Evolutionary conservation across 768 basidiomycete species (phyloP), one percentile per base, ranked within the genome.

Genomic region (Hydnomerulius pinastri): DNA sequence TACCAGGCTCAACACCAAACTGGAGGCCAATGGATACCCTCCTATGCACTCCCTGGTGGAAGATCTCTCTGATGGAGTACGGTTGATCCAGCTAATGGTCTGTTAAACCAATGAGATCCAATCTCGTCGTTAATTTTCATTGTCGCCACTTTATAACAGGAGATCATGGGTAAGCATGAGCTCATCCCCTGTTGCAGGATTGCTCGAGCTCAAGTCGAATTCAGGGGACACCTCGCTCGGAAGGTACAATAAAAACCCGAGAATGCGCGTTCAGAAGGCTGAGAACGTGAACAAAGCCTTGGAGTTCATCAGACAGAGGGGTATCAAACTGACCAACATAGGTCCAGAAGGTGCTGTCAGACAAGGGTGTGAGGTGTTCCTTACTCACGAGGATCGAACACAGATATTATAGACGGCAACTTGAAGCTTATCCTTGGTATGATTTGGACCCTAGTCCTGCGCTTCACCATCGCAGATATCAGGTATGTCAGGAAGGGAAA

Each of bases 371-470:
- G 1, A n/a, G 36, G 21, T 17, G 17, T 27, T n/a, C 24, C 32
- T 15, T 46, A 25, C 58, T 51, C 35, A 56, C 28, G 25, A 33
- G 33, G 4, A 43, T 45, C 35, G 46, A 46, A 30, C 43, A n/a
- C 52, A 95, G 96, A 98, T 68, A 97, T 98, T 65, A 94, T 99
- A 49, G 97, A 99, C 68, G 95, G 95, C n/a, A 97, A 96, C 68
- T 70, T 95, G 56, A 99, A 98, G 71, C 87, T 99, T 48, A 98
- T 96, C 44, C 81, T 98, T n/a, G 95, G 93, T 27, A 92, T 95
- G 95, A 98, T 99, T 57, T 98, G 97, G 97, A 96, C 92, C 0
- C 80, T 98, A 30, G 94, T 99, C 62, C 79, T 98, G 27, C 87
- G 96, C 11, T 98, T 98, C 69, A 97, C 95, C 5, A 98, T 99